phyloP scores from a whole-genome alignment of 1,284 basidiomycete genomes.

The Porogramme epimiltina region DNA sequence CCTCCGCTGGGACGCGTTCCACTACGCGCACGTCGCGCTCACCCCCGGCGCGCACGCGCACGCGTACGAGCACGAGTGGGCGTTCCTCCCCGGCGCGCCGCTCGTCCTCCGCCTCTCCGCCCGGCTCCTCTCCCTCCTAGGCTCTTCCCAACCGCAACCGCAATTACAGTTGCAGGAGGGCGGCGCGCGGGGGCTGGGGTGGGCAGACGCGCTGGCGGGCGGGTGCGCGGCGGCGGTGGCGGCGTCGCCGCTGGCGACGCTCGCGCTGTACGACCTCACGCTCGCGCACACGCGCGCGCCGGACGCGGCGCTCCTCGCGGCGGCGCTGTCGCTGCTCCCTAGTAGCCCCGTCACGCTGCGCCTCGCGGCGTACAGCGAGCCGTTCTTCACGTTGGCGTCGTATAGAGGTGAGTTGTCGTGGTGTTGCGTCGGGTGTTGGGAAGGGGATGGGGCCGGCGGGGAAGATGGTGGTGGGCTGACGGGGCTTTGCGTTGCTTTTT shows the following conservation, averaged over 20 bases:
- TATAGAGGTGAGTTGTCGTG: constrained; percentile 58
- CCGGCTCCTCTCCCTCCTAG: background rate
- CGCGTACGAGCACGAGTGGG: constrained; percentile 82
- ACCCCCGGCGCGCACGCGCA: constrained; percentile 64
- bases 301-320: constrained; percentile 59
- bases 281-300: constrained; percentile 54
- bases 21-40: constrained; percentile 73
- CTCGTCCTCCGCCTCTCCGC: constrained; percentile 47
- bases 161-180: too few relatives aligned
- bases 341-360: constrained; percentile 79
- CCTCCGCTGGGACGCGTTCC: constrained; percentile 90
- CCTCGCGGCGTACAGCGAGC: constrained; percentile 80
- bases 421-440: background rate
- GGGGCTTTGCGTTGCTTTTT: too few relatives aligned
- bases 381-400: constrained; percentile 81
- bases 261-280: constrained; percentile 66
- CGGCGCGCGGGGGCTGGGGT: background rate
- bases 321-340: constrained; percentile 75
- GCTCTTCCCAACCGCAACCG: background rate
- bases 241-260: constrained; percentile 40
- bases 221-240: constrained; percentile 36
- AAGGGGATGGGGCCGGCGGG: background rate
- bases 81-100: constrained; percentile 81
- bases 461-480: too few relatives aligned
- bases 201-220: constrained; percentile 34